Evolutionary conservation across 2,329 filamentous ascomycete species (phyloP).

Genomic region (Alternaria arborescens): DNA sequence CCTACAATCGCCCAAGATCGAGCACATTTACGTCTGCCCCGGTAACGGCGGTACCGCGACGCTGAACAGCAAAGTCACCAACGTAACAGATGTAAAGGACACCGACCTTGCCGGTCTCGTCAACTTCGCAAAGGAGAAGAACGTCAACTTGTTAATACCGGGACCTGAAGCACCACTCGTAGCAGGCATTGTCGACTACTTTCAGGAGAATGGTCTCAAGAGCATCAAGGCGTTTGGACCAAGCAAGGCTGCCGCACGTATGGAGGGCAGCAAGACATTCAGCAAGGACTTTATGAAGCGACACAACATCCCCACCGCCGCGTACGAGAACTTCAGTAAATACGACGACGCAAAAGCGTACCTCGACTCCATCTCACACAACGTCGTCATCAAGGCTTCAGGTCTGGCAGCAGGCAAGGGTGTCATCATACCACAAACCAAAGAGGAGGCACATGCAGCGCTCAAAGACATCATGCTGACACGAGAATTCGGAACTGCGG

Average conservation of each 20-base stretch:
- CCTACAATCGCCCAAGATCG: constrained; percentile 79
- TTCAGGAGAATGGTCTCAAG: constrained; percentile 61
- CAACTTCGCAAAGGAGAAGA: constrained; percentile 74
- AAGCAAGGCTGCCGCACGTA: constrained; percentile 79
- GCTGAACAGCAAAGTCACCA: constrained; percentile 64
- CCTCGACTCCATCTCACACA: constrained; percentile 57
- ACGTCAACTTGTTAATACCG: constrained; percentile 83
- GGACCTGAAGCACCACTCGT: constrained; percentile 95
- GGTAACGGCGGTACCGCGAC: constrained; percentile 83
- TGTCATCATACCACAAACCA: constrained; percentile 84
- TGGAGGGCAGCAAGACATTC: constrained; percentile 97
- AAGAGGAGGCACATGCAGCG: constrained; percentile 81
- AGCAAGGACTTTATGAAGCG: constrained; percentile 98
- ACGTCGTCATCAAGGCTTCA: constrained; percentile 85
- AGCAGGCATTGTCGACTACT: constrained; percentile 85
- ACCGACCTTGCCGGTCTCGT: constrained; percentile 83
- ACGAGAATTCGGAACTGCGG: constrained; percentile 84
- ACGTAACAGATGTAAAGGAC: constrained; percentile 72
- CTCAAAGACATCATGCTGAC: constrained; percentile 91
- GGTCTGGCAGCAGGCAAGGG: constrained; percentile 95
- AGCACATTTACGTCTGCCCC: constrained; percentile 72
- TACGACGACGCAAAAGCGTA: constrained; percentile 78
- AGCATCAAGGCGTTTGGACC: constrained; percentile 84
- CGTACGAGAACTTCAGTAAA: constrained; percentile 86
- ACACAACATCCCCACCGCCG: constrained; percentile 87